Conservation (phyloP, 148 eudicot species). For the Hydrangea macrophylla region DNA sequence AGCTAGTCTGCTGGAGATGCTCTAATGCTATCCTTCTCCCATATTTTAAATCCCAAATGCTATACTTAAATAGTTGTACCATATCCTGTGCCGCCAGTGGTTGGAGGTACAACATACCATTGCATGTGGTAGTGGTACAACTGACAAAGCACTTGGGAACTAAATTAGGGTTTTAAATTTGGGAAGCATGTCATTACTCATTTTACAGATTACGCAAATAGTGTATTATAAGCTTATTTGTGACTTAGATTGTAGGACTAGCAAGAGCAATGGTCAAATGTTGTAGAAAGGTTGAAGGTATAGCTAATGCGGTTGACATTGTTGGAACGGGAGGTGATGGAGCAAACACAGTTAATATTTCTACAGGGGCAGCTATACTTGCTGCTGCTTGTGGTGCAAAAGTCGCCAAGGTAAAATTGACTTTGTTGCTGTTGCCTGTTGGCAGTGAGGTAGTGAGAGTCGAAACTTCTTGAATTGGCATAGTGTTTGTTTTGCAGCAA, state of each 20-base stretch:
- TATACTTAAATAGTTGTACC: no score
- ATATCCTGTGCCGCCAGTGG: no score
- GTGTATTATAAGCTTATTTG: not conserved
- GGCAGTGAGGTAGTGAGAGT: not conserved
- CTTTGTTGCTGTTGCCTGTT: constrained; percentile 1
- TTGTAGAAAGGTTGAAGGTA: constrained; percentile 51
- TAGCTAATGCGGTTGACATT: constrained; percentile 62
- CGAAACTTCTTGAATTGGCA: not conserved
- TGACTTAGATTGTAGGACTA: constrained; percentile 58
- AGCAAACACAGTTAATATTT: constrained; percentile 73
- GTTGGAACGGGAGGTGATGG: constrained; percentile 88
- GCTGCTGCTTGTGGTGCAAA: constrained; percentile 81
- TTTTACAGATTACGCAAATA: not conserved
- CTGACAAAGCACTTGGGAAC: no score
- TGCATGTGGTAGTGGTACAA: no score
- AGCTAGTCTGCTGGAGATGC: no score
- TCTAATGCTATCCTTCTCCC: no score
- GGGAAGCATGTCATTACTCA: no score
- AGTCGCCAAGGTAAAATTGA: constrained; percentile 68
- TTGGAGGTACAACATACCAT: no score
- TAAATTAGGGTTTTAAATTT: no score
- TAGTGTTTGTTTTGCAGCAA: constrained; percentile 45
- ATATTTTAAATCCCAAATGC: not conserved
- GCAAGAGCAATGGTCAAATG: constrained; percentile 71
- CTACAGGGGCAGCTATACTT: constrained; percentile 73